Percentiles rank a stretch among this genome's conserved stretches.
These are phyloP conservation scores for Ephemerocybe angulata DNA, from an alignment of 768 basidiomycete genomes.

Conservation along the genomic window DNA sequence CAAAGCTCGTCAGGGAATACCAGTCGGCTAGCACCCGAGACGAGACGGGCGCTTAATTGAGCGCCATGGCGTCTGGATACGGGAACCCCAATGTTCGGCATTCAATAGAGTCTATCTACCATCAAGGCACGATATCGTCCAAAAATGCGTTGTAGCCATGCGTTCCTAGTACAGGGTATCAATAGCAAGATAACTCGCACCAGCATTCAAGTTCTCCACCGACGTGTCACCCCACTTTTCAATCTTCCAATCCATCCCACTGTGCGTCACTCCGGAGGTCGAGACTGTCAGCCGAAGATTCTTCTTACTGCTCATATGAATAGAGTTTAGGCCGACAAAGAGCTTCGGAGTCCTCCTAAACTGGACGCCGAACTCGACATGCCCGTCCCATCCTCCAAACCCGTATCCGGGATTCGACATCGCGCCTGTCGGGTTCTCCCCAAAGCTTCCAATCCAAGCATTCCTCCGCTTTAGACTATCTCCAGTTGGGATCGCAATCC, in stretches of 20 bases:
- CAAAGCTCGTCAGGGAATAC: too few relatives aligned
- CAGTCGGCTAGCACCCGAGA: too few relatives aligned
- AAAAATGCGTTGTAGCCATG: too few relatives aligned
- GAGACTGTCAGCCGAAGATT: neutral
- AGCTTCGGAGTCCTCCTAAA: neutral
- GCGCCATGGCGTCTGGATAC: too few relatives aligned
- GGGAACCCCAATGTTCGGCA: too few relatives aligned
- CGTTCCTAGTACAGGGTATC: too few relatives aligned
- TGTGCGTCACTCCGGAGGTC: neutral
- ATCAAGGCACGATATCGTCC: too few relatives aligned
- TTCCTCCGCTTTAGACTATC: neutral
- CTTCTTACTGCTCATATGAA: neutral
- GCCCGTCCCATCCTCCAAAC: neutral
- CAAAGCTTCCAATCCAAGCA: slow-evolving; percentile 2
- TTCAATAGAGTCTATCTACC: too few relatives aligned
- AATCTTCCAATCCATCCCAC: slow-evolving; percentile 5
- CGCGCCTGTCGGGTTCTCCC: neutral
- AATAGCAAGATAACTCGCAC: neutral
- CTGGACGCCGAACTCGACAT: neutral
- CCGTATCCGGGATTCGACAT: neutral
- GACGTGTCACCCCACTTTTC: neutral
- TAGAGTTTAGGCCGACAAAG: neutral
- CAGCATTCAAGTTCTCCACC: neutral
- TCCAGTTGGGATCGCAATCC: neutral
- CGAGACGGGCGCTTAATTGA: too few relatives aligned